phyloP scores from a whole-genome alignment of 306 rosid species.

The Quercus aquifolioides region DNA sequence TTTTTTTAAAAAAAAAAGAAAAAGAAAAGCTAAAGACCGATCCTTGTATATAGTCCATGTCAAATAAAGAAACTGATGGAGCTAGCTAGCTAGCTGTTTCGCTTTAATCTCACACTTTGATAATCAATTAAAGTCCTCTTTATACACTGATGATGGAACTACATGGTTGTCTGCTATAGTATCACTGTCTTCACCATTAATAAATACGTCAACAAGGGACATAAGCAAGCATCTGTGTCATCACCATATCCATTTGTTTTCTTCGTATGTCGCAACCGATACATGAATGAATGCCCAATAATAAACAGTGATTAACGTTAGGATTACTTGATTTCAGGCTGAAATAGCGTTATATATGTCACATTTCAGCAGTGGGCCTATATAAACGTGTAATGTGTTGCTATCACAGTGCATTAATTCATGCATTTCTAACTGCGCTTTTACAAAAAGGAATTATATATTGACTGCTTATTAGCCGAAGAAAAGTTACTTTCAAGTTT shows the following conservation, averaged over 20 bases:
- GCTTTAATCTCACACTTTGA: neutral
- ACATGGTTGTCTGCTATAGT: neutral
- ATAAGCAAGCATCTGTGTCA: conserved; percentile 18
- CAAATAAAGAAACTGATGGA: neutral
- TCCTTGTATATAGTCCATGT: neutral
- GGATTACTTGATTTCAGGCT: too few species aligned
- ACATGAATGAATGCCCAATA: conserved; percentile 5
- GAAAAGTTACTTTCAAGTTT: too few species aligned
- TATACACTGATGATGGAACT: neutral
- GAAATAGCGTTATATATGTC: too few species aligned
- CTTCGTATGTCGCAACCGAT: conserved; percentile 10
- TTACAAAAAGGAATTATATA: too few species aligned
- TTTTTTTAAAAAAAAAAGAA: too few species aligned
- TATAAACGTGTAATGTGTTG: too few species aligned
- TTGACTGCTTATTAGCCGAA: too few species aligned
- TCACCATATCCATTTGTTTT: conserved; percentile 15
- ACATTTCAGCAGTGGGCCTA: too few species aligned
- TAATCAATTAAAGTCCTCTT: neutral
- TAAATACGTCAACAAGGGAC: neutral
- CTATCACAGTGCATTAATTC: too few species aligned
- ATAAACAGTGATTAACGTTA: neutral
- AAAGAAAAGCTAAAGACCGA: neutral
- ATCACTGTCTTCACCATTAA: neutral
- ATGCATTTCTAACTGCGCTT: too few species aligned
- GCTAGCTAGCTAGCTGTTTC: neutral